These are phyloP conservation scores for Bipolaris bicolor DNA, from an alignment of 2,329 filamentous ascomycete genomes.

Conservation along the genomic window DNA sequence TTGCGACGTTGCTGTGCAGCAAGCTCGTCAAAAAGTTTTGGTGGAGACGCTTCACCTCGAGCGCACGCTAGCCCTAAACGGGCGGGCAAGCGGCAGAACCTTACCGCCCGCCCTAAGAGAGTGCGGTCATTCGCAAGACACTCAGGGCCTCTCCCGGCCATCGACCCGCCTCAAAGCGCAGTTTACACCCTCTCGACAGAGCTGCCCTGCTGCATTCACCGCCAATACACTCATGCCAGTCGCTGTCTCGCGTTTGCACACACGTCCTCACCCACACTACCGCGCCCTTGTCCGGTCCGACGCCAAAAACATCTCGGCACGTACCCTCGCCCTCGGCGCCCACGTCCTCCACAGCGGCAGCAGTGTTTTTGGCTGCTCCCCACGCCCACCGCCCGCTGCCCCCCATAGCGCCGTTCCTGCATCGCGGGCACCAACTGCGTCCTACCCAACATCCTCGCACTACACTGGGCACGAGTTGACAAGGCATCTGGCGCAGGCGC, in stretches of 20 bases:
- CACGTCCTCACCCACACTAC: constrained; percentile 4
- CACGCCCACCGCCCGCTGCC: constrained; percentile 26
- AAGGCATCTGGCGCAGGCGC: constrained; percentile 42
- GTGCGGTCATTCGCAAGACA: constrained; percentile 27
- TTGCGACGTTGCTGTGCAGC: constrained; percentile 14
- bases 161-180: constrained; percentile 25
- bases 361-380: constrained; percentile 39
- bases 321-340: constrained; percentile 31
- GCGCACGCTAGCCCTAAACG: constrained; percentile 13
- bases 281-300: constrained; percentile 12
- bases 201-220: constrained; percentile 15
- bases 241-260: constrained; percentile 19
- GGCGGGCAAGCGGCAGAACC: constrained; percentile 16
- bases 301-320: constrained; percentile 19
- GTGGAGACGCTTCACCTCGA: constrained; percentile 26
- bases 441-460: constrained; percentile 8
- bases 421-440: constrained; percentile 22
- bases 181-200: constrained; percentile 20
- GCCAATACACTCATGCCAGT: constrained; percentile 22
- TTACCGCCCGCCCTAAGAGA: constrained; percentile 16
- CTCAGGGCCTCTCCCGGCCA: constrained; percentile 21
- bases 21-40: constrained; percentile 39
- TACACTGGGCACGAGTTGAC: constrained; percentile 37
- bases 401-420: constrained; percentile 19
- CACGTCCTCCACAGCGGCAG: constrained; percentile 27